phyloP scores from a whole-genome alignment of 2,329 filamentous ascomycete genomes.

The Epichloe aotearoae region DNA sequence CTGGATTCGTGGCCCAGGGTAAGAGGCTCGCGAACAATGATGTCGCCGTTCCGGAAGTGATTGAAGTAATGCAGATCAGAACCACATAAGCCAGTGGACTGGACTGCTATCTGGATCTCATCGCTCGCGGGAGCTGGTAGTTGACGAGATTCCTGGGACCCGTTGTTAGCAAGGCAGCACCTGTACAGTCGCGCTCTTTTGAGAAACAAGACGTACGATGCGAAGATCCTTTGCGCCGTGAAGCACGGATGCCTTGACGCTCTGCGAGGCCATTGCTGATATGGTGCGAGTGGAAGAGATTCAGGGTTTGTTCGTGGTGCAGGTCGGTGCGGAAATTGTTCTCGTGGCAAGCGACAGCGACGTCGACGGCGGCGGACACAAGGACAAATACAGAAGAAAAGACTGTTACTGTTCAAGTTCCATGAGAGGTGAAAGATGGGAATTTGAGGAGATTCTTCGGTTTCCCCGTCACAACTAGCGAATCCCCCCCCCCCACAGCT shows the following conservation, averaged over 20 bases:
- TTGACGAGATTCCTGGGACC: slow-evolving; percentile 37
- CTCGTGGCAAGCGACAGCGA: not conserved
- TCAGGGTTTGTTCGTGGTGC: not conserved
- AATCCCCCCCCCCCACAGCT: not conserved
- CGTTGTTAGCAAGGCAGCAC: not conserved
- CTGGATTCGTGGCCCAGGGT: slow-evolving; percentile 71
- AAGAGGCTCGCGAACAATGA: slow-evolving; percentile 55
- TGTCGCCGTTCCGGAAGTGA: slow-evolving; percentile 53
- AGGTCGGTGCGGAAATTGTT: not conserved
- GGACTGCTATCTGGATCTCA: slow-evolving; percentile 49
- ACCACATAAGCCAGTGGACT: slow-evolving; percentile 52
- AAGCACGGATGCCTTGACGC: slow-evolving; percentile 39
- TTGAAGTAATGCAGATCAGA: slow-evolving; percentile 55
- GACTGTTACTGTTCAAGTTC: not conserved
- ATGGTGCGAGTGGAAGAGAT: not conserved
- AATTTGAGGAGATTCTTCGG: not conserved
- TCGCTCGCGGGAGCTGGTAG: slow-evolving; percentile 39
- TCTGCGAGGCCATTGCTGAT: slow-evolving; percentile 1
- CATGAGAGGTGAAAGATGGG: not conserved
- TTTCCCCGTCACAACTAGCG: not conserved
- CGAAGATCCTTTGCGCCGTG: slow-evolving; percentile 37
- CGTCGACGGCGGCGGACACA: too few species aligned
- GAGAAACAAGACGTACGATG: slow-evolving; percentile 23
- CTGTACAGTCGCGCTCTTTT: not conserved
- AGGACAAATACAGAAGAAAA: not conserved